Base-by-base conservation (phyloP, 1,139 yeast genomes). In the Yamadazyma dushanensis region DNA sequence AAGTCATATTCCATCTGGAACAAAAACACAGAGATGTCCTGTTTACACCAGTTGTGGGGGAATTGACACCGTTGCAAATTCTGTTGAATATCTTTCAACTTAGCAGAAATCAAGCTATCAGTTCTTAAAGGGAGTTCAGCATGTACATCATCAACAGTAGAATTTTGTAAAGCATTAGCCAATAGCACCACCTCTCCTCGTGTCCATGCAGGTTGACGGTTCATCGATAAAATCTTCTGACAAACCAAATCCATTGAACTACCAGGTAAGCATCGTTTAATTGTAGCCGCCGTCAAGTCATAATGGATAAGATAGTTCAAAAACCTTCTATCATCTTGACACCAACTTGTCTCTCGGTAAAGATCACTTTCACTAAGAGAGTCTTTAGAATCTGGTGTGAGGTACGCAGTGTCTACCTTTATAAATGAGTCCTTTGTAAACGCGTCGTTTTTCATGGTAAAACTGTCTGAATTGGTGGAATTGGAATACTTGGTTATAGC, bases 311-410 rank as follows among this genome's bases (percentile, higher is more conserved):
- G 28, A 24, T 38, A 46, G 8, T 37, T 40, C 7, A 47, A 18
- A 5, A 16, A n/a, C 16, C 35, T 40, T 1, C 35, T 2, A 9
- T 45, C 45, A 5, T 36, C 26, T 7, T 27, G 30, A n/a, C 18
- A 31, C 47, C 48, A 44, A 6, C 25, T 23, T 11, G 18, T 13
- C 9, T 31, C 10, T 13, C 36, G 30, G 25, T 13, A 20, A 8
- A 14, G 19, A 29, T 45, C 47, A 34, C 32, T 43, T 28, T 45
- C 50, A 33, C 48, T 44, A 5, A 39, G 27, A 19, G 45, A 41
- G 13, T 40, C 50, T 29, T 44, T 44, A 4, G 49, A 43, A 4
- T 43, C 50, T 4, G 51, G 51, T 14, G 51, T 45, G n/a, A 44
- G 32, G 34, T 45, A 47, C 3, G 36, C 45, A 22, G 39, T 49